Evolutionary conservation across 1,284 basidiomycete genomes (phyloP).

Genomic region (Trametes sp.): DNA sequence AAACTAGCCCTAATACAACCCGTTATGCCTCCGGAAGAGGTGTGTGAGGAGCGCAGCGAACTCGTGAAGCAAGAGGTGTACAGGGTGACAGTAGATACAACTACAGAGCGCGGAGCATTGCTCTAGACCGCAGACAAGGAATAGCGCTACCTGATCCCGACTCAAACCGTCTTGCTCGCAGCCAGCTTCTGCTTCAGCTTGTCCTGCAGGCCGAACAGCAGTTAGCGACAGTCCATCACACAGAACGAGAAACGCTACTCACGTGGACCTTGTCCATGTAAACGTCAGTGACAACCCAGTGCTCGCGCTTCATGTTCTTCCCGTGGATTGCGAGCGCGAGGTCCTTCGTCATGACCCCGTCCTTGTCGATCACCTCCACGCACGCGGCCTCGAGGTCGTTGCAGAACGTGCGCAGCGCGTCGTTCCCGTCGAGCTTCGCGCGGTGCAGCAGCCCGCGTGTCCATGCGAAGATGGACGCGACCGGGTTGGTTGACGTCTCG

Average conservation of each 20-base stretch:
- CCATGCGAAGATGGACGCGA: conserved; percentile 99
- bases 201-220: conserved; percentile 45
- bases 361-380: conserved; percentile 90
- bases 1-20: background rate
- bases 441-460: conserved; percentile 94
- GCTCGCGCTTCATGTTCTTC: conserved; percentile 88
- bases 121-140: background rate
- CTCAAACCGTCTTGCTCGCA: conserved; percentile 28
- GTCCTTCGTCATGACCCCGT: conserved; percentile 97
- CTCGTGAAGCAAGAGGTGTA: background rate
- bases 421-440: conserved; percentile 91
- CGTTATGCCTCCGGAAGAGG: background rate
- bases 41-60: background rate
- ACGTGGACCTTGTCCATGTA: conserved; percentile 93
- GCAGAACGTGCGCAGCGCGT: conserved; percentile 80
- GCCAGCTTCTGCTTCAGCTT: conserved; percentile 65
- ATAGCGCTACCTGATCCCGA: background rate
- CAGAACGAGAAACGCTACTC: conserved; percentile 38
- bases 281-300: conserved; percentile 92
- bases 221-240: background rate
- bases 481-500: conserved; percentile 97
- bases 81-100: background rate
- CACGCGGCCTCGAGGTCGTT: conserved; percentile 87
- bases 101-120: background rate
- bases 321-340: conserved; percentile 95